Percentiles rank a stretch among this genome's conserved stretches.
Evolutionary conservation across 139 green algal species (phyloP).

Genomic region (Haematococcus lacustris): DNA sequence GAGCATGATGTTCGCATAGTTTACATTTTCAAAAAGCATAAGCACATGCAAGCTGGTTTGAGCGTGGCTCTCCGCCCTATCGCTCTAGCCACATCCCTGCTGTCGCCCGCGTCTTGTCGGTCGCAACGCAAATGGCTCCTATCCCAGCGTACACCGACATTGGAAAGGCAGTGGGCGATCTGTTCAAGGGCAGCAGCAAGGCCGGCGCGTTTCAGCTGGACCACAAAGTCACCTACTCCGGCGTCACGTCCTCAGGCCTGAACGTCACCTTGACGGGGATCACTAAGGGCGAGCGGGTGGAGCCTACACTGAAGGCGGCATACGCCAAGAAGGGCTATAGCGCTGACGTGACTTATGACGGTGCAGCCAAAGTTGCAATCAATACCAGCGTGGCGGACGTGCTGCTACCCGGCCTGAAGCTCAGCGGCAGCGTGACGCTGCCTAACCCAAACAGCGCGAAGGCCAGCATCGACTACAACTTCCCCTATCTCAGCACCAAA

Average conservation of each 20-base stretch:
- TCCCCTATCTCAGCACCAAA: slow-evolving; percentile 25
- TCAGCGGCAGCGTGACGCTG: slow-evolving; percentile 10
- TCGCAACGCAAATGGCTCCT: no score
- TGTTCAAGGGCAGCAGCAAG: slow-evolving; percentile 27
- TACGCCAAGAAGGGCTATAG: slow-evolving; percentile 20
- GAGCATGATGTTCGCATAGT: no score
- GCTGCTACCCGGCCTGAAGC: slow-evolving; percentile 23
- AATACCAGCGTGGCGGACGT: slow-evolving; percentile 4
- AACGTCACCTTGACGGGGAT: slow-evolving; percentile 10
- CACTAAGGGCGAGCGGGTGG: slow-evolving; percentile 39
- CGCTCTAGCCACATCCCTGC: no score
- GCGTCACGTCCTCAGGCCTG: slow-evolving; percentile 29
- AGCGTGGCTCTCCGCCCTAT: no score
- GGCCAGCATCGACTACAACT: slow-evolving; percentile 34
- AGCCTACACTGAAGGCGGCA: slow-evolving; percentile 20
- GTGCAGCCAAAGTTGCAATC: slow-evolving; percentile 5
- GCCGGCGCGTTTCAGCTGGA: slow-evolving; percentile 31
- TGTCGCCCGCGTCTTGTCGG: no score
- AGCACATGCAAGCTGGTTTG: no score
- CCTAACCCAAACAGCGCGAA: slow-evolving; percentile 32
- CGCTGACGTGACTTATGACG: slow-evolving; percentile 9
- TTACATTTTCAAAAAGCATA: no score
- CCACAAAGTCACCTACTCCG: slow-evolving; percentile 27
- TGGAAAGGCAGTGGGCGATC: slow-evolving; percentile 34
- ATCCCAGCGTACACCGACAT: slow-evolving; percentile 28